Percentiles rank a stretch among this genome's conserved stretches.
Evolutionary conservation across 139 green algal genomes (phyloP).

Genomic region (Auxenochlorella pyrenoidosa): DNA sequence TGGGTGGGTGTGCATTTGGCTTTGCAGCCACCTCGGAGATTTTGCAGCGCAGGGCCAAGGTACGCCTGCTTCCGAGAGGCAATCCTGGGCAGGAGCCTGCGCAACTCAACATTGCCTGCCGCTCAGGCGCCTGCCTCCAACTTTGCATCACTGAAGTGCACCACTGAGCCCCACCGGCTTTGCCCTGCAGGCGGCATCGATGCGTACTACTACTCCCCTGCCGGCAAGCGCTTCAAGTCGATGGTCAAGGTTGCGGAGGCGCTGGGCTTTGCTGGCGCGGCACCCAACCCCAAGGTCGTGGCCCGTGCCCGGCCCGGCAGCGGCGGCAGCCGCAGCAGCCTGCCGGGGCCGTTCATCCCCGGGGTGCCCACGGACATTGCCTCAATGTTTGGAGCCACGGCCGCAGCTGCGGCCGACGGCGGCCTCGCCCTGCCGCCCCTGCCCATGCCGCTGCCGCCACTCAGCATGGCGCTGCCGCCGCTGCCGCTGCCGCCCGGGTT

Average conservation of each 20-base stretch:
- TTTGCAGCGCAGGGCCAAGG: no score
- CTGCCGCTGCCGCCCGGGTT: background rate
- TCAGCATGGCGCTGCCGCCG: constrained; percentile 4
- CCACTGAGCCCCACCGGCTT: background rate
- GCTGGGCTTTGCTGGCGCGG: constrained; percentile 20
- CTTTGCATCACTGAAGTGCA: no score
- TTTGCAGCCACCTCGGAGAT: no score
- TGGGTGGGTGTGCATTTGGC: no score
- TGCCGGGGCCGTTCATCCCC: background rate
- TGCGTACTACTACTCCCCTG: constrained; percentile 47
- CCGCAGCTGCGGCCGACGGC: background rate
- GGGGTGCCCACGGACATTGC: background rate
- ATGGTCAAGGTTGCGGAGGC: constrained; percentile 46
- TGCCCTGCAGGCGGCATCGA: constrained; percentile 41
- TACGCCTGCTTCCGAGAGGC: no score
- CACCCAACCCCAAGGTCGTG: background rate
- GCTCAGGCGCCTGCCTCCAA: no score
- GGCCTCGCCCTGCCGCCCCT: background rate
- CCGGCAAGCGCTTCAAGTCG: constrained; percentile 40
- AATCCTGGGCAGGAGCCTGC: no score
- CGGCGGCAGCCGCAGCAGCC: background rate
- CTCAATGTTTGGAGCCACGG: constrained; percentile 23
- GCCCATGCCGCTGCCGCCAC: constrained; percentile 7
- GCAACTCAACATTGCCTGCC: no score
- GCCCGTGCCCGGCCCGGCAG: background rate